Conservation (phyloP, 2,329 filamentous ascomycete species). For the Cryphonectria japonica region DNA sequence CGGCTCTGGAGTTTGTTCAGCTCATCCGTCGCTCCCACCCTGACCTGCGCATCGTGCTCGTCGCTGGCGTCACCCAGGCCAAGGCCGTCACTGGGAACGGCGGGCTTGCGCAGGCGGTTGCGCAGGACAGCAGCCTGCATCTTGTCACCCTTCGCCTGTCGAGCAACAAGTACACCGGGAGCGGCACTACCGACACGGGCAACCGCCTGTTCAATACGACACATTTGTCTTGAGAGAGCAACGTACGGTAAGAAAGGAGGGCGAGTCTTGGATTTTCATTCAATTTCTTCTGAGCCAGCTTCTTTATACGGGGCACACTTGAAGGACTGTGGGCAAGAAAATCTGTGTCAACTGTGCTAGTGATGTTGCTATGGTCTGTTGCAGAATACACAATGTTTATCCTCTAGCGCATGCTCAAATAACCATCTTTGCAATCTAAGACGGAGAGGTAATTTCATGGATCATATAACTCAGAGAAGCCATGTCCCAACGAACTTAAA, state of each 20-base stretch:
- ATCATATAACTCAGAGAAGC: background rate
- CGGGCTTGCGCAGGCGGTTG: background rate
- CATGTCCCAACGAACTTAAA: background rate
- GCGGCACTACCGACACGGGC: background rate
- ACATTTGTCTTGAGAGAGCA: background rate
- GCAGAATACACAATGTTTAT: no score
- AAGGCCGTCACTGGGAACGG: background rate
- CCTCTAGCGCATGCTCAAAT: no score
- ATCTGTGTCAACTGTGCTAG: no score
- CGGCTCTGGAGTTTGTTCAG: conserved; percentile 52
- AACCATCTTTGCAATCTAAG: no score
- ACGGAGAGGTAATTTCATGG: no score
- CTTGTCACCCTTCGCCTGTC: conserved; percentile 2
- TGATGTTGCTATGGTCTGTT: no score
- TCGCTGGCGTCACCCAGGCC: conserved; percentile 51
- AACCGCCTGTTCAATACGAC: conserved; percentile 7
- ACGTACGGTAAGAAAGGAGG: no score
- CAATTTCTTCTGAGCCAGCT: no score
- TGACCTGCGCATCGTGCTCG: conserved; percentile 52
- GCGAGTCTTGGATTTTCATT: no score
- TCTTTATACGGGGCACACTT: no score
- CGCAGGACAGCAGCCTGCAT: background rate
- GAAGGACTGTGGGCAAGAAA: no score
- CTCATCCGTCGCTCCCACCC: conserved; percentile 47
- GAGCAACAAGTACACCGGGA: background rate